Percentiles rank a stretch among this genome's conserved stretches.
Conservation (phyloP, 495 filamentous ascomycete genomes). For the Penicillium antarcticum region DNA sequence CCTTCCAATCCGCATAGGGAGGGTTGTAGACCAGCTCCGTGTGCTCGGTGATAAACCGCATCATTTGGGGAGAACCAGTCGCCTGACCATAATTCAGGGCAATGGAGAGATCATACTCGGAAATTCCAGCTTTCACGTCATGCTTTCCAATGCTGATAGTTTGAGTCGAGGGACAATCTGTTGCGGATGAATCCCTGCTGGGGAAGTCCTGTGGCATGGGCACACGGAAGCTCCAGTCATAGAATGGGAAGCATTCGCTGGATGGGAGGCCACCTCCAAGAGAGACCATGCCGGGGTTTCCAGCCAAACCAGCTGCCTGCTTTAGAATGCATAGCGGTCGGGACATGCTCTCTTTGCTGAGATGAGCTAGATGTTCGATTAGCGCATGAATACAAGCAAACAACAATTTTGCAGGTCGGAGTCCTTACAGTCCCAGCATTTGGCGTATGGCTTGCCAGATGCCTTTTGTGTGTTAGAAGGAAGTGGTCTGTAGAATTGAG, state of each 20-base stretch:
- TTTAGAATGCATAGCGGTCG: background rate
- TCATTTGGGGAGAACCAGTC: slow-evolving; percentile 11
- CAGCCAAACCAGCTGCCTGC: background rate
- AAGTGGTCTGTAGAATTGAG: background rate
- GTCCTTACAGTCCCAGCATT: background rate
- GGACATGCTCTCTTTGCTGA: background rate
- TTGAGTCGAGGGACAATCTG: background rate
- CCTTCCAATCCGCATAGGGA: slow-evolving; percentile 82
- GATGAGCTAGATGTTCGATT: background rate
- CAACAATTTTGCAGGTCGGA: background rate
- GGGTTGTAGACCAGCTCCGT: slow-evolving; percentile 50
- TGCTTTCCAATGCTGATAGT: background rate
- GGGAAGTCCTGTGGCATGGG: slow-evolving; percentile 7
- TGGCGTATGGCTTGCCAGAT: background rate
- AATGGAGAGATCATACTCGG: background rate
- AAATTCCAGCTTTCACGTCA: background rate
- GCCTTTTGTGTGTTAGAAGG: background rate
- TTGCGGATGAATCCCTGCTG: background rate
- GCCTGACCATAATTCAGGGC: slow-evolving; percentile 11
- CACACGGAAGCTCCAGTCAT: background rate
- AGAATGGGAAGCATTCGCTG: slow-evolving; percentile 7
- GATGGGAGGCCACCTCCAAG: slow-evolving; percentile 10
- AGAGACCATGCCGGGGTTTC: slow-evolving; percentile 3
- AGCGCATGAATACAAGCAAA: background rate
- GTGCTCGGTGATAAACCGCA: slow-evolving; percentile 17